Evolutionary conservation across 805 yeast genomes (phyloP), one percentile per base, ranked within the genome.

Genomic region (Lachancea meyersii): DNA sequence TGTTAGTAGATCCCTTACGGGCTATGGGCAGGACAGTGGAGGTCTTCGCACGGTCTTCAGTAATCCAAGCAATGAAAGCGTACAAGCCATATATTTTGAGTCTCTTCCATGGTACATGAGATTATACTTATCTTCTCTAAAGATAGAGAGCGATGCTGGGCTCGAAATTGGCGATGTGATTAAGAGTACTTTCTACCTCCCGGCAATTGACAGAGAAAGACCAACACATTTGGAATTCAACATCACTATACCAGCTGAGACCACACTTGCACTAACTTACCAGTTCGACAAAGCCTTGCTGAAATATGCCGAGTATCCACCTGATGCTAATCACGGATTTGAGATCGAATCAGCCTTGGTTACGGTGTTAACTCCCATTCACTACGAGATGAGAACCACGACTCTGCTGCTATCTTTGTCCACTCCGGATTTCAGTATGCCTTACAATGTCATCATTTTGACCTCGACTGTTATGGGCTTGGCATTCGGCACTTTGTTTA

Each of bases 381-480:
- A 47, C 5, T 81, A 82, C 52, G 71, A 76, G 46, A 53, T 80
- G 47, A 74, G 97, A 57, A 86, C 97, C 0, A 77, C 96, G 4
- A 84, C 97, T n/a, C 73, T 89, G 33, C 69, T 93, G 45, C 69
- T 93, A 38, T 78, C 93, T 0, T 71, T 93, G 40, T 96, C 98
- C 2, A 93, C 97, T 0, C 98, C 98, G 0, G 98, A 93, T 66
- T 93, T 93, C 65, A 85, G 95, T 48, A 93, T 93, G 98, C 98
- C 98, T 0, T 93, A 93, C 61, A 93, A 93, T 55, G 98, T 93
- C 32, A 91, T 93, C 47, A 93, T 93, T 35, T 70, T 93, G 48
- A 86, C 97, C 0, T 86, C 95, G 6, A 93, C 98, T 0, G 82
- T 88, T 5, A 83, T 93, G 86, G 87, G 97, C 0, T 68, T 93